These are phyloP conservation scores for Myriangium duriaei DNA, from an alignment of 2,329 filamentous ascomycete genomes.

Conservation along the genomic window DNA sequence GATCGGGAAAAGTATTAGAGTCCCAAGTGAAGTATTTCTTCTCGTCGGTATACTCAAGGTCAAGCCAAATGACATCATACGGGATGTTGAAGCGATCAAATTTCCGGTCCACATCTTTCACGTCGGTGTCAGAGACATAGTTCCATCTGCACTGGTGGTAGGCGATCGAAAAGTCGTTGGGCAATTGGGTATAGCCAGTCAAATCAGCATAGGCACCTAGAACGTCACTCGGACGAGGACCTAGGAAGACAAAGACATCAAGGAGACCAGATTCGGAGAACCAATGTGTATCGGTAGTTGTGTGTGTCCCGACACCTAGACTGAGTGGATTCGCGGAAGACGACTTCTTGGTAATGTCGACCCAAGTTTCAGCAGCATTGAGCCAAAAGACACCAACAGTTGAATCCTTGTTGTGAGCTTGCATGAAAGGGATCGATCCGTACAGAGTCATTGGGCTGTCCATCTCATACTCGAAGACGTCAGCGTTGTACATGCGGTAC, in stretches of 20 bases:
- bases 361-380: constrained; percentile 93
- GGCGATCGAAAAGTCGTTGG: constrained; percentile 80
- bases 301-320: constrained; percentile 56
- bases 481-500: constrained; percentile 88
- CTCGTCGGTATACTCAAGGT: constrained; percentile 93
- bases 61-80: constrained; percentile 98
- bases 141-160: constrained; percentile 99
- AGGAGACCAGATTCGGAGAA: constrained; percentile 83
- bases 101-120: constrained; percentile 89
- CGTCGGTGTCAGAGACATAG: constrained; percentile 92
- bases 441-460: constrained; percentile 98
- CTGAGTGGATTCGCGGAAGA: constrained; percentile 62
- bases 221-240: constrained; percentile 72
- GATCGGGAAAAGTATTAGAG: constrained; percentile 72
- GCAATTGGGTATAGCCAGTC: constrained; percentile 81
- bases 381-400: constrained; percentile 96
- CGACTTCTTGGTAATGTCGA: constrained; percentile 79
- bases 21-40: constrained; percentile 99
- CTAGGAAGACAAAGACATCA: constrained; percentile 90
- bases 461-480: constrained; percentile 95
- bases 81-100: constrained; percentile 93
- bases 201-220: constrained; percentile 75
- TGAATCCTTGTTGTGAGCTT: constrained; percentile 85
- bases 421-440: constrained; percentile 95
- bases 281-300: constrained; percentile 85